Base-by-base conservation (phyloP, 179 eudicot species). In the Camellia oleifera region DNA sequence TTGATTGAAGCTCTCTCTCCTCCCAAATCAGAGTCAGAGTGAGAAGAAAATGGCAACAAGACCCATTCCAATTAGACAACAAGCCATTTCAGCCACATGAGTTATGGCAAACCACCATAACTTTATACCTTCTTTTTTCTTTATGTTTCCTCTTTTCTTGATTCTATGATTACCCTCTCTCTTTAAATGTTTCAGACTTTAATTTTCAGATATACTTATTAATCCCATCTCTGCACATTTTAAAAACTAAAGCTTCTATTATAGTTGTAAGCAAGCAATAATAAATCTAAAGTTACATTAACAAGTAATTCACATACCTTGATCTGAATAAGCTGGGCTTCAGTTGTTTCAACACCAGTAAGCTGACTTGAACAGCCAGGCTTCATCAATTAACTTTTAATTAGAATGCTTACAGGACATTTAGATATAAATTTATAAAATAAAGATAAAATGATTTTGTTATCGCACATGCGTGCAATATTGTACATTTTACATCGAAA, bases 351-450 rank as follows among this genome's bases (percentile, higher is more conserved):
- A 78, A 90, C 86, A 80, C 90, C 90, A 9, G 91, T 77, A 32
- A 95, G 90, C 89, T 92, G 90, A 88, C 94, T 90, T 53, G 99
- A 95, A 82, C 99, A 95, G 78, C 99, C 99, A 78, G 99, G 99
- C 99, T 95, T 83, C 91, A 93, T 62, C 64, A 70, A 85, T 12
- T 56, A 78, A 46, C 14, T 46, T 62, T 20, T 26, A 64, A 20
- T 64, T 50, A 64, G 52, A 57, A 77, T 48, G 79, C 65, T 62
- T 0, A 26, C 26, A 26, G 1, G 26, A 26, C 26, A 26, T 26
- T 26, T 26, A 0, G 42, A 67, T 32, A 13, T 67, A 67, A 12
- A 62, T 60, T 26, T 12, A 74, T 69, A 66, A 32, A 32, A 32
- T 32, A 32, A 32, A 32, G 32, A 32, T 32, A 32, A 32, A 32